Evolutionary conservation across 1,139 yeast genomes (phyloP), one percentile per base, ranked within the genome.

Genomic region (Geotrichum siamense): DNA sequence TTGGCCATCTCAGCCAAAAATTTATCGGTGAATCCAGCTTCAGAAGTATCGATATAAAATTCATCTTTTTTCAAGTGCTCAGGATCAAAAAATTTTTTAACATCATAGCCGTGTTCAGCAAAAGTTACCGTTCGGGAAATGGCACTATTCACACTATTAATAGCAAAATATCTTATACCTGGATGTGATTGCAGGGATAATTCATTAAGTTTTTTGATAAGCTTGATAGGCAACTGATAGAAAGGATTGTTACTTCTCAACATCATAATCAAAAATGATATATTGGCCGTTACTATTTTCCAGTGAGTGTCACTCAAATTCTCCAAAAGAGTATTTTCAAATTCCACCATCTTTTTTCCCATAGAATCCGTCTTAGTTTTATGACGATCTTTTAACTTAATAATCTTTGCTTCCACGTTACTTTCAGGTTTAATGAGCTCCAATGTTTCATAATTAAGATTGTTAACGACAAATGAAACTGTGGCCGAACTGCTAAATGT

Each of bases 121-220:
- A 78, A 64, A 0, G 77, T 76, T 48, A 72, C 74, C 28, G 81
- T 60, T 15, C 83, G 56, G 30, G 75, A 71, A 2, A 82, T 68
- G 17, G 82, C 60, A 10, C 89, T 84, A 48, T 76, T 78, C 47
- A 82, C 66, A 10, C 85, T 81, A 37, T 76, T 63, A 45, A 79
- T 72, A 1, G 50, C 47, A 25, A 44, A 33, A 21, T 41, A 43
- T 15, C 89, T 72, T 35, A 85, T 68, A 2, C 74, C 67, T 0
- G 96, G 96, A 60, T 87, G 96, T 30, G 77, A 78, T 19, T 75
- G 72, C n/a, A 75, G 64, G 0, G 85, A 74, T 36, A 75, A 75
- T 12, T 69, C 65, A 12, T 76, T 68, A 38, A 87, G 67, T 6
- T 74, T 57, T 25, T 63, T 62, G 15, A 82, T 58, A 0, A 75